Evolutionary conservation across 345 rosid species (phyloP).

Genomic region (Ailanthus altissimus): DNA sequence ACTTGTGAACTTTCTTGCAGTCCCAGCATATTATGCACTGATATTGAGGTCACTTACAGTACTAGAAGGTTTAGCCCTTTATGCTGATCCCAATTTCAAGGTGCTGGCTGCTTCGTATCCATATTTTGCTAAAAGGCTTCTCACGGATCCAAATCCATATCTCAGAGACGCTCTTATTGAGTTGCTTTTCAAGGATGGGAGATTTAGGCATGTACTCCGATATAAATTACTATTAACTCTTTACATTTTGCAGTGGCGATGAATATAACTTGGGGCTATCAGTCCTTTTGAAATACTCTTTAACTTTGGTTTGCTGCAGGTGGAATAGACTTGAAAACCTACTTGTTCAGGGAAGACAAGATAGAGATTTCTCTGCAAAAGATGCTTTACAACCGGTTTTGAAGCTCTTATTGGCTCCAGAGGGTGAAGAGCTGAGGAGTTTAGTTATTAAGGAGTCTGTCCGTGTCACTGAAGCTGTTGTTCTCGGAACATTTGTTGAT

Average conservation of each 20-base stretch:
- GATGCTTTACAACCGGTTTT: conserved; percentile 91
- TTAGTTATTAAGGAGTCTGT: conserved; percentile 87
- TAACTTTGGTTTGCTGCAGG: conserved; percentile 40
- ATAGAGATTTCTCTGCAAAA: conserved; percentile 85
- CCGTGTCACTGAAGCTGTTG: conserved; percentile 70
- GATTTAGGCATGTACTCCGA: conserved; percentile 57
- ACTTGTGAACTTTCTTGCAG: conserved; percentile 47
- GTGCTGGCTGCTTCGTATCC: conserved; percentile 96
- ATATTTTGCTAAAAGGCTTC: conserved; percentile 96
- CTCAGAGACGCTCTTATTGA: conserved; percentile 95
- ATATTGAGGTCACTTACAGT: conserved; percentile 95
- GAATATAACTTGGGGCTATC: background rate
- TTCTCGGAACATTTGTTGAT: conserved; percentile 61
- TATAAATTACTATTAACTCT: background rate
- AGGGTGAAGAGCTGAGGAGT: conserved; percentile 76
- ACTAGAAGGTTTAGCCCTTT: conserved; percentile 91
- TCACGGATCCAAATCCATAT: conserved; percentile 95
- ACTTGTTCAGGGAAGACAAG: conserved; percentile 86
- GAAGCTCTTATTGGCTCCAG: conserved; percentile 65
- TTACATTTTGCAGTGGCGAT: background rate
- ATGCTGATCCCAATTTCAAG: conserved; percentile 91
- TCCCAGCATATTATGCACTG: conserved; percentile 92
- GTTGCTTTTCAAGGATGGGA: conserved; percentile 96
- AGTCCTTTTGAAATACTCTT: conserved; percentile 5
- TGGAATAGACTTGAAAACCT: conserved; percentile 98